Evolutionary conservation across 306 rosid species (phyloP), one percentile per base, ranked within the genome.

Genomic region (Pyrus communis): DNA sequence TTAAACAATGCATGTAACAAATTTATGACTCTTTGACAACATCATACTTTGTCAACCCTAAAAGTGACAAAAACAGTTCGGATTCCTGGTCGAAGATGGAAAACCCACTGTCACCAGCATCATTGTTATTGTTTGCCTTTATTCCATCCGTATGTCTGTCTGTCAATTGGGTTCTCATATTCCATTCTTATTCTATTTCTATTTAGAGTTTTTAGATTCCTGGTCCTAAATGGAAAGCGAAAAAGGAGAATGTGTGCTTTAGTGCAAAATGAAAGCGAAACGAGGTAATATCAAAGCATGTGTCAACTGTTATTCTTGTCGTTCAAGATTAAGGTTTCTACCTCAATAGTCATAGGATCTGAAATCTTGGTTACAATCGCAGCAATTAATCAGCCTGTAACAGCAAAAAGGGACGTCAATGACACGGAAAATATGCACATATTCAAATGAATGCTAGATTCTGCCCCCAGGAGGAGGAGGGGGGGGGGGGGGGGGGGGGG

Each of bases 351-450:
- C 66, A 69, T 68, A 71, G 79, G 73, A 71, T 75, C 74, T 75
- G 74, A 82, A 78, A 62, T 82, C 83, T 70, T 67, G 76, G 81
- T 76, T 70, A 58, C 70, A 72, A 52, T 18, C 68, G 71, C 66
- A 71, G 67, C 38, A 76, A 69, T 86, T 84, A 91, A 11, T 93
- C 89, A 74, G 89, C 96, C 98, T 93, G 89, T 87, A 91, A 84
- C 40, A 73, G 42, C 63, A 79, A 75, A 51, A 22, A 73, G 31
- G 54, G 78, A 71, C 38, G 78, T 84, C 79, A 85, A 57, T 68
- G 71, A 74, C 66, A 11, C 15, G 23, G 58, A 69, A 69, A 75
- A 19, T 67, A 59, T 31, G 70, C 78, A 57, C 46, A 59, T 70
- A 40, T 35, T 52, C 75, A 55, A 55, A 3, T 21, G 51, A 18